Base-by-base conservation (phyloP, 768 basidiomycete species). In the Pleurotus djamor region DNA sequence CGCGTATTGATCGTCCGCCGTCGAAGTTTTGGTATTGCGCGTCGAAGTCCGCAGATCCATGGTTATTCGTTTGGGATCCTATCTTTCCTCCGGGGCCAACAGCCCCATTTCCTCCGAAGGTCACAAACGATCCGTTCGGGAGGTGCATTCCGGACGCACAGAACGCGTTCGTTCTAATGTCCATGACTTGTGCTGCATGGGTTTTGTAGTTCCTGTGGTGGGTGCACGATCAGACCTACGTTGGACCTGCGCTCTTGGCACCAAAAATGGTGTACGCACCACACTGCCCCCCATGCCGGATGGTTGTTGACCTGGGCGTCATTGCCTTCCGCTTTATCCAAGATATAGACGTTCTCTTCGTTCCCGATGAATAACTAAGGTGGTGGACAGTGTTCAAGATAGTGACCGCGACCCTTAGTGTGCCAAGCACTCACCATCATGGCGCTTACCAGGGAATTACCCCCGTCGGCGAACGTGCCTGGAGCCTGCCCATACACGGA, bases 91-190 rank as follows among this genome's bases (percentile, higher is more conserved):
- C 84, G 3, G 81, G 83, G 13, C 84, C 85, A 17, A 92, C 76
- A n/a, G 92, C 91, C 28, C 83, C 82, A 65, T 93, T 93, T 5
- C 92, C 92, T 61, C 92, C 92, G 64, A 92, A 87, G 0, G 89
- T 84, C 13, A 76, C 82, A 59, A 76, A 92, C 0, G 89, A 90
- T 34, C 89, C 89, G 61, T 92, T 92, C 5, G 91, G 91, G 0
- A 92, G 75, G 67, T 92, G 89, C 84, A 88, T 85, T 51, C 91
- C 92, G 1, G 88, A 91, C n/a, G 92, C 83, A 65, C 92, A 94
- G 76, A 94, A 94, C 3, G 81, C 73, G 67, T 93, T 94, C 21
- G 89, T 88, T 38, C 66, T 64, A 10, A 93, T 77, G 52, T 91
- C 89, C 87, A 95, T 91, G 0, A 84, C 70, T 21, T 77, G 78